phyloP scores from a whole-genome alignment of 352 stramenopile genomes.

The Phytophthora colocasiae region DNA sequence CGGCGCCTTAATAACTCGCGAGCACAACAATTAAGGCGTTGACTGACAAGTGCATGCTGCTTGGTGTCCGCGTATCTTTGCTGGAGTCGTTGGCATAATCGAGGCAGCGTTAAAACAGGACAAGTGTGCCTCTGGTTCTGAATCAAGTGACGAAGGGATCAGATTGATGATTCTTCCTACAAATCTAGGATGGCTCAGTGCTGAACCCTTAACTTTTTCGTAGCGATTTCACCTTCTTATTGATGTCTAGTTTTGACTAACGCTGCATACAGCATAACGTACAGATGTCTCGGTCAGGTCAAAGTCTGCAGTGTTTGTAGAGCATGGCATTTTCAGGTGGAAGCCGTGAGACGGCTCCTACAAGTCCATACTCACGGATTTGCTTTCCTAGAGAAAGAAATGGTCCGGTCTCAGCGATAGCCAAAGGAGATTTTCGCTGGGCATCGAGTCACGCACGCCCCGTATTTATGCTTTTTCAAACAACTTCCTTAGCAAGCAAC shows the following conservation, averaged over 20 bases:
- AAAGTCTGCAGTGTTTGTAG: not conserved
- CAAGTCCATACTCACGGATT: slow-evolving; percentile 1
- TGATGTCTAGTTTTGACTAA: not conserved
- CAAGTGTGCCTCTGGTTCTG: not conserved
- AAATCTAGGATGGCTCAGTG: not conserved
- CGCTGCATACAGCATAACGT: not conserved
- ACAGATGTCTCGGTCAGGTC: not conserved
- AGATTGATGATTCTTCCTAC: not conserved
- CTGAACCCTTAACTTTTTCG: no score
- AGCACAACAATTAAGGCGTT: not conserved
- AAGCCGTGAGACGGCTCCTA: slow-evolving; percentile 18
- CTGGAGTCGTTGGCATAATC: not conserved
- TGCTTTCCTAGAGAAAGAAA: not conserved
- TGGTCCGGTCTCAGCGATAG: not conserved
- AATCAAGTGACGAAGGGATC: not conserved
- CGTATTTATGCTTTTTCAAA: slow-evolving; percentile 26
- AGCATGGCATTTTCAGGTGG: not conserved
- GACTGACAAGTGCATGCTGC: slow-evolving; percentile 4
- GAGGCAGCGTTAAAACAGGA: not conserved
- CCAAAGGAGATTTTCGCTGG: not conserved
- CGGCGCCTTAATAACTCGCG: slow-evolving; percentile 10
- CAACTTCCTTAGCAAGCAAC: slow-evolving; percentile 25
- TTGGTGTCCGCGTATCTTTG: slow-evolving; percentile 22
- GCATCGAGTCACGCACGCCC: slow-evolving; percentile 12
- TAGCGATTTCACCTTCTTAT: no score